Evolutionary conservation across 352 stramenopile species (phyloP).

Genomic region (Globisporangium solare): DNA sequence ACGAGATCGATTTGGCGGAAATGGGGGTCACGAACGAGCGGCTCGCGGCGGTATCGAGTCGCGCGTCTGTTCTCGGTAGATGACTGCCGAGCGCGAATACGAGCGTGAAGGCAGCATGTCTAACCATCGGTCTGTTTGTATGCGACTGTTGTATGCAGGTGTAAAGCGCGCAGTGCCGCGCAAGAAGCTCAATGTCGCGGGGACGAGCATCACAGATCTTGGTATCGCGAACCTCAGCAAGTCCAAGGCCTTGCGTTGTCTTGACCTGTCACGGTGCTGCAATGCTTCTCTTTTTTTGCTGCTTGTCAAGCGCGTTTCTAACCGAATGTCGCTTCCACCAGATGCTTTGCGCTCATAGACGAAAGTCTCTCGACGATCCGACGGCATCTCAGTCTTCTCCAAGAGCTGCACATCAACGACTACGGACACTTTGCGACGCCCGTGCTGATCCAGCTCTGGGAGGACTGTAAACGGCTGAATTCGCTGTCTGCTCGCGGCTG

Average conservation of each 20-base stretch:
- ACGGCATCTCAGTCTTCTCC: constrained; percentile 36
- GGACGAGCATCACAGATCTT: constrained; percentile 25
- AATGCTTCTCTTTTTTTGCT: neutral
- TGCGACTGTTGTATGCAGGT: neutral
- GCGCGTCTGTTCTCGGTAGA: constrained; percentile 10
- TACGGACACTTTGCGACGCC: constrained; percentile 54
- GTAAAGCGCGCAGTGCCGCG: constrained; percentile 4
- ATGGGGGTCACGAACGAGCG: constrained; percentile 27
- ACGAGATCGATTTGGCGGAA: constrained; percentile 24
- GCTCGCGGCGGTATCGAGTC: constrained; percentile 21
- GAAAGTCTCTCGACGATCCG: constrained; percentile 39
- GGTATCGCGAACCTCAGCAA: constrained; percentile 19
- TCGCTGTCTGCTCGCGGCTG: constrained; percentile 38
- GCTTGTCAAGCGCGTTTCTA: too few species aligned
- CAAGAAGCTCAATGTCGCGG: constrained; percentile 20
- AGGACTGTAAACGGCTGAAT: constrained; percentile 49
- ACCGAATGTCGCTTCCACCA: neutral
- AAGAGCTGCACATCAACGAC: constrained; percentile 50
- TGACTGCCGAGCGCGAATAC: neutral
- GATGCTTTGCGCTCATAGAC: constrained; percentile 51
- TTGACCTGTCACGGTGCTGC: constrained; percentile 25
- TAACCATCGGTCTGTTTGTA: neutral
- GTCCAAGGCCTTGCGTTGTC: constrained; percentile 23
- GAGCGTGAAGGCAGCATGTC: neutral
- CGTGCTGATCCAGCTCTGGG: constrained; percentile 49